Base-by-base conservation (phyloP, 306 rosid species). In the Lathyrus sativus region DNA sequence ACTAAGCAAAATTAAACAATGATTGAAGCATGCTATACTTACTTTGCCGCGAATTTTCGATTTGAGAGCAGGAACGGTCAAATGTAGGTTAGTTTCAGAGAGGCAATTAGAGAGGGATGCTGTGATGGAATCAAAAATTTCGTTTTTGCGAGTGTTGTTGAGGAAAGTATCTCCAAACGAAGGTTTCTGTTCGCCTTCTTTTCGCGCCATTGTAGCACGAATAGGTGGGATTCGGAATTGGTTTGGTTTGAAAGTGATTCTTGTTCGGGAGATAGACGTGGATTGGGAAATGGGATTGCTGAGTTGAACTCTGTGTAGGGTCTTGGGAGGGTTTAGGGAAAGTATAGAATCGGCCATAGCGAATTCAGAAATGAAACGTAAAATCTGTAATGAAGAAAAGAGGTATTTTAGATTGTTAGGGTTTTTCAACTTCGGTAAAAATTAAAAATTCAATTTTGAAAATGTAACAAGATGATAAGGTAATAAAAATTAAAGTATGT, bases 21-120 rank as follows among this genome's bases (percentile, higher is more conserved):
- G 56, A 1, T 48, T 53, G 17, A 33, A 45, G 7, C 0, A 35
- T 2, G 1, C 7, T 7, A 35, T 35, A 35, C 57, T 50, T 78
- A 93, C 97, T 87, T 93, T 93, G 80, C 98, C 98, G 44, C 95
- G 85, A 68, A 68, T 88, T 86, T 90, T 93, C 73, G 96, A 88
- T 11, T 72, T 78, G 80, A 93, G 88, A 53, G 82, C 89, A 13
- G 98, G 96, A 81, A 93, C 87, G 0, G 95, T 86, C 28, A 79
- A 70, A 53, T 86, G 90, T 41, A 93, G 95, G 74, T 86, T 84
- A 12, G 97, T 90, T 74, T 93, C 96, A 5, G 93, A 86, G 44
- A 93, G 87, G 71, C 96, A 85, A 31, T 82, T 84, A 35, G 76
- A 64, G 72, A 74, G 76, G 2, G 90, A 78, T 15, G 15, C 68